phyloP scores from a whole-genome alignment of 495 filamentous ascomycete genomes.

The Pseudoneurospora amorphoporcata region DNA sequence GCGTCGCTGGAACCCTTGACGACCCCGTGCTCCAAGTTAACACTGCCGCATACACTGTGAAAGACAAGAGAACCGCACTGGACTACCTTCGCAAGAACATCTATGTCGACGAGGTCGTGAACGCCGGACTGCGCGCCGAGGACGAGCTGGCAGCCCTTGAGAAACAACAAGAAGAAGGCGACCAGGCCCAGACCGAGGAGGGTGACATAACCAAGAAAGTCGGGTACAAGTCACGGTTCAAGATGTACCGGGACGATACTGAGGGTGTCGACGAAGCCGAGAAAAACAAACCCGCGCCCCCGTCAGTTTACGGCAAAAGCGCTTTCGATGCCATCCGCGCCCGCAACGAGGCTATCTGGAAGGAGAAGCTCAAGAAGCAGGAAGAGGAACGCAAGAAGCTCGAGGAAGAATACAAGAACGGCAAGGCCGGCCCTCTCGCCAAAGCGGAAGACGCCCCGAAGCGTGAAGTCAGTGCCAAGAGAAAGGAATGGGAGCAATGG shows the following conservation, averaged over 20 bases:
- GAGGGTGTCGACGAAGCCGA: not conserved
- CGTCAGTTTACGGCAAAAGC: constrained; percentile 33
- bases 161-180: constrained; percentile 36
- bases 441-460: constrained; percentile 21
- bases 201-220: constrained; percentile 14
- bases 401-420: constrained; percentile 42
- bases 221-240: constrained; percentile 18
- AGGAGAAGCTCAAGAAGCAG: constrained; percentile 37
- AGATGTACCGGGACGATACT: constrained; percentile 17
- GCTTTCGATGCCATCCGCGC: constrained; percentile 40
- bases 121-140: constrained; percentile 43
- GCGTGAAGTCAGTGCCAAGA: constrained; percentile 23
- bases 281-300: constrained; percentile 1
- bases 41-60: constrained; percentile 20
- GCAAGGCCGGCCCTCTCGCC: constrained; percentile 35
- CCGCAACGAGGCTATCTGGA: constrained; percentile 28
- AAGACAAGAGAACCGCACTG: constrained; percentile 41
- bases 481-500: constrained; percentile 25
- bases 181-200: constrained; percentile 12
- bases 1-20: constrained; percentile 66
- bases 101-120: constrained; percentile 65
- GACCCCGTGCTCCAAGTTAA: constrained; percentile 28
- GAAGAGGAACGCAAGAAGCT: constrained; percentile 40
- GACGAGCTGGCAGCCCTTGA: constrained; percentile 52
- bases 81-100: constrained; percentile 57